Conservation (phyloP, 345 rosid species). For the Hibiscus syriacus region DNA sequence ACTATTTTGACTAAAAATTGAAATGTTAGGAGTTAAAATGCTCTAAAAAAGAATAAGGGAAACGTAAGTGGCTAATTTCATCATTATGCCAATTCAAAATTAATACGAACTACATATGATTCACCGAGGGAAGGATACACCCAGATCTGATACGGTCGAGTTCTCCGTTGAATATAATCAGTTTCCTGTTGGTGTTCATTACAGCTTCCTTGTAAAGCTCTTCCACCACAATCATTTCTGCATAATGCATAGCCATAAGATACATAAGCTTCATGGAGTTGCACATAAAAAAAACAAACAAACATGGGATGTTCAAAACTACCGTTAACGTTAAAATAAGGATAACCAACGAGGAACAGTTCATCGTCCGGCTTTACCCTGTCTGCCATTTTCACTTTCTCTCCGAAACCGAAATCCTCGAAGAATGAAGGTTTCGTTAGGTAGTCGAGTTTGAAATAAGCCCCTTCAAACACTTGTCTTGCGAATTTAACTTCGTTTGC, state of each 20-base stretch:
- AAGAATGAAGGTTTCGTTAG: constrained; percentile 86
- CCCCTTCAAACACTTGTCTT: constrained; percentile 63
- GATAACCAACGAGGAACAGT: constrained; percentile 77
- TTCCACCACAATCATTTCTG: constrained; percentile 97
- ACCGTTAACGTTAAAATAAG: constrained; percentile 92
- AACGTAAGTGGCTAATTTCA: too few species aligned
- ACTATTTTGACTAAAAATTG: too few species aligned
- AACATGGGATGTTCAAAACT: constrained; percentile 8
- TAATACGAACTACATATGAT: too few species aligned
- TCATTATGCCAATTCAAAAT: too few species aligned
- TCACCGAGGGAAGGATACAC: constrained; percentile 85
- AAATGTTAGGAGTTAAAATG: too few species aligned
- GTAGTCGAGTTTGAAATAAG: constrained; percentile 76
- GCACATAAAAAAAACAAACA: constrained; percentile 5
- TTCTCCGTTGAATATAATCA: constrained; percentile 85
- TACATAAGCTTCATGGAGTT: constrained; percentile 7
- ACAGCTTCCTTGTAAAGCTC: constrained; percentile 93
- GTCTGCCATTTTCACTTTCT: constrained; percentile 78
- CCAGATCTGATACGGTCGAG: constrained; percentile 95
- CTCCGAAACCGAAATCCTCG: constrained; percentile 76
- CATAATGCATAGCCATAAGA: constrained; percentile 1
- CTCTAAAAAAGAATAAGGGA: too few species aligned
- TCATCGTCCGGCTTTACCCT: constrained; percentile 77
- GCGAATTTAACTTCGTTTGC: constrained; percentile 87
- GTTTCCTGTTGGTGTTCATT: constrained; percentile 43